A percentile compares a stretch with the other conserved stretches of the same genome.
These are phyloP conservation scores for Irpex sp. DNA, from an alignment of 1,284 basidiomycete genomes.

Conservation along the genomic window DNA sequence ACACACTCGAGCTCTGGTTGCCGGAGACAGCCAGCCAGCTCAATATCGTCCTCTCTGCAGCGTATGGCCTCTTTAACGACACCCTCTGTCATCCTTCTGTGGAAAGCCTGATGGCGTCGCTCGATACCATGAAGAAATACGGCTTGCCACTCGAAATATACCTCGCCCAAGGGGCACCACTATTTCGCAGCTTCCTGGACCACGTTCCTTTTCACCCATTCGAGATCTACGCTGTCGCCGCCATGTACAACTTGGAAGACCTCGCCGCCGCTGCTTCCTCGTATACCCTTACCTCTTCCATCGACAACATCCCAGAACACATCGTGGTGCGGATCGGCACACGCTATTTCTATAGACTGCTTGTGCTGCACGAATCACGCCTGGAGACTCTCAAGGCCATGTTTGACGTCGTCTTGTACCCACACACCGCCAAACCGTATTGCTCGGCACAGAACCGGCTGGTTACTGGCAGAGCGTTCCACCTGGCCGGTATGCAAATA, in stretches of 20 bases:
- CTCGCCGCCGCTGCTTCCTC: conserved; percentile 23
- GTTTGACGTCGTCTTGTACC: background rate
- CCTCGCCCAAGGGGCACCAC: background rate
- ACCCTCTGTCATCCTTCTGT: too few relatives aligned
- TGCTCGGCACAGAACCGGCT: background rate
- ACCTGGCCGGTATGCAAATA: background rate
- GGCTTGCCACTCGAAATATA: conserved; percentile 7
- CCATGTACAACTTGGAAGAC: conserved; percentile 18
- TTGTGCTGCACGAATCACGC: conserved; percentile 29
- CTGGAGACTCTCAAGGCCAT: background rate
- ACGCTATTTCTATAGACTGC: conserved; percentile 33
- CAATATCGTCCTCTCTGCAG: too few relatives aligned
- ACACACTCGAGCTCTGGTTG: too few relatives aligned
- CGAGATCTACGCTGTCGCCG: conserved; percentile 25
- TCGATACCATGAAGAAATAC: conserved; percentile 19
- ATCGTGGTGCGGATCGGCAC: conserved; percentile 30
- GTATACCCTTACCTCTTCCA: conserved; percentile 18
- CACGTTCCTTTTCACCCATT: conserved; percentile 23
- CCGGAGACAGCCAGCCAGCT: too few relatives aligned
- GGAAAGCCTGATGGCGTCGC: conserved; percentile 14
- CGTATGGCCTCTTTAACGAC: too few relatives aligned
- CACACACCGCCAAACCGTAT: background rate
- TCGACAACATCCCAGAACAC: conserved; percentile 29
- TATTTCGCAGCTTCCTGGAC: conserved; percentile 15
- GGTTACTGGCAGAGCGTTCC: background rate